Conservation (phyloP, 768 basidiomycete genomes). For the Cystobasidium ongulense region DNA sequence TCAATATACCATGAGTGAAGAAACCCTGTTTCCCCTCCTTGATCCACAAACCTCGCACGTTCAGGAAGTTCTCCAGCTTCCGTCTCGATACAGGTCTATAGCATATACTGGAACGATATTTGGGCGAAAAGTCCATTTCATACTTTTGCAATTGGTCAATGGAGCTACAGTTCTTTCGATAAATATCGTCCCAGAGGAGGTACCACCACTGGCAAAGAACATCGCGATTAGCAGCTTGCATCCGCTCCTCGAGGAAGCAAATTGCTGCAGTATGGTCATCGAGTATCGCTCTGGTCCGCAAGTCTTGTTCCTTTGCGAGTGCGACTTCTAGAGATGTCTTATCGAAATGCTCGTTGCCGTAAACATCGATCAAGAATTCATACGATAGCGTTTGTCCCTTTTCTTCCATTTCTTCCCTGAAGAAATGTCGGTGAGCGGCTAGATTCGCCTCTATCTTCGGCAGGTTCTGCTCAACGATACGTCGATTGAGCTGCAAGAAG, state of each 20-base stretch:
- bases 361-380: constrained; percentile 57
- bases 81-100: constrained; percentile 55
- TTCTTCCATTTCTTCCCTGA: constrained; percentile 50
- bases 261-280: constrained; percentile 51
- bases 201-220: constrained; percentile 66
- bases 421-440: constrained; percentile 52
- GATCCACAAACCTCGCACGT: constrained; percentile 56
- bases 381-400: constrained; percentile 58
- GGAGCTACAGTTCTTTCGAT: constrained; percentile 56
- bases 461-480: constrained; percentile 13
- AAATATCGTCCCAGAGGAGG: constrained; percentile 58
- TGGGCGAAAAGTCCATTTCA: constrained; percentile 60
- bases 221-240: constrained; percentile 51
- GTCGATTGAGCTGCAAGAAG: constrained; percentile 34
- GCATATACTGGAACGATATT: constrained; percentile 64
- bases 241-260: constrained; percentile 53
- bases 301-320: constrained; percentile 51
- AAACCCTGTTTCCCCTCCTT: constrained; percentile 47
- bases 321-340: constrained; percentile 50
- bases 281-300: constrained; percentile 55
- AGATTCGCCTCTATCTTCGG: constrained; percentile 50
- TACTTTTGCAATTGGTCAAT: constrained; percentile 52
- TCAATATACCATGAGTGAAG: constrained; percentile 33
- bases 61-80: constrained; percentile 58
- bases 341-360: constrained; percentile 52